Evolutionary conservation across 306 rosid species (phyloP).

Genomic region (Comarum palustre): DNA sequence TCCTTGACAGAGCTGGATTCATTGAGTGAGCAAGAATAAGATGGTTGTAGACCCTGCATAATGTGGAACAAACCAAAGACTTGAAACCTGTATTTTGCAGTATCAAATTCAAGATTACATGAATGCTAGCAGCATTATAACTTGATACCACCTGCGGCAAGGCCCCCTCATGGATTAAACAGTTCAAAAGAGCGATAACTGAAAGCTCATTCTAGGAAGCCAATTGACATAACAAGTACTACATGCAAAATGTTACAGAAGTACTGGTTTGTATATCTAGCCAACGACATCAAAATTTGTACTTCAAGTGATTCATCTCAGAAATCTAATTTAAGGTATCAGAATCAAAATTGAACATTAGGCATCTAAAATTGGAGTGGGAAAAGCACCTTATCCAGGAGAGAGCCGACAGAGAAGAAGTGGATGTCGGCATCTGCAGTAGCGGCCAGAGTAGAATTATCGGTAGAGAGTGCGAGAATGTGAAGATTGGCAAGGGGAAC

Average conservation of each 20-base stretch:
- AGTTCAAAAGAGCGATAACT: neutral
- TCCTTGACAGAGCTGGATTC: conserved; percentile 59
- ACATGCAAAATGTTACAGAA: too few relatives aligned
- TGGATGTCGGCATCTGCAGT: conserved; percentile 36
- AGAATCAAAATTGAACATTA: neutral
- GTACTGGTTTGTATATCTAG: neutral
- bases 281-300: neutral
- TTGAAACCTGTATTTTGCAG: neutral
- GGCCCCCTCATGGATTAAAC: neutral
- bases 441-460: conserved; percentile 59
- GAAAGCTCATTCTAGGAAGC: neutral
- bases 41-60: conserved; percentile 53
- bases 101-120: neutral
- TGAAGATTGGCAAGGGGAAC: conserved; percentile 59
- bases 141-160: neutral
- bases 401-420: conserved; percentile 48
- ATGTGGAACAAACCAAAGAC: conserved; percentile 20
- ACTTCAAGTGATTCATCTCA: neutral
- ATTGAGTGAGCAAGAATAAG: conserved; percentile 45
- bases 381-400: conserved; percentile 47
- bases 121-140: neutral
- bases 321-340: neutral
- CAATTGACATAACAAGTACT: neutral
- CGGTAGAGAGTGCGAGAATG: conserved; percentile 59
- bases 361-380: neutral